phyloP scores from a whole-genome alignment of 768 basidiomycete genomes.

The Podaxis sp. region DNA sequence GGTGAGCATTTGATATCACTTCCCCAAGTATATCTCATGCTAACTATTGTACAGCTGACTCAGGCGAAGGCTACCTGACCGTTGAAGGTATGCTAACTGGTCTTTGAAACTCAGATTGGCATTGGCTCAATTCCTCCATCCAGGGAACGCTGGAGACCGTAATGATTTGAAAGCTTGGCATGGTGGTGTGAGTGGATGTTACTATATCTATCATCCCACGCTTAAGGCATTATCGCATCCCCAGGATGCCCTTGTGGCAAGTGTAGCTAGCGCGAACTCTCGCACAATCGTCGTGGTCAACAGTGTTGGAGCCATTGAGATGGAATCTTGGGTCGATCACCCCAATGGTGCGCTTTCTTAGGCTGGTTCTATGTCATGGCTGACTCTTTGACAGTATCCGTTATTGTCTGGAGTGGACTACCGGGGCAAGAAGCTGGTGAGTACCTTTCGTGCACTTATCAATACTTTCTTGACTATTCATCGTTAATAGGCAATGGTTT shows the following conservation, averaged over 20 bases:
- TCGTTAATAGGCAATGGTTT: constrained; percentile 44
- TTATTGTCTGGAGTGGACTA: constrained; percentile 43
- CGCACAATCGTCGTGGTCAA: constrained; percentile 67
- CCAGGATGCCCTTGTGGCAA: constrained; percentile 42
- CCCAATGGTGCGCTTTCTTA: constrained; percentile 34
- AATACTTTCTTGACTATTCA: neutral
- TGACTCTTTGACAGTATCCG: neutral
- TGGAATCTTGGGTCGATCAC: constrained; percentile 56
- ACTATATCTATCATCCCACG: neutral
- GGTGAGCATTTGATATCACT: constrained; percentile 18
- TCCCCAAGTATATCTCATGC: neutral
- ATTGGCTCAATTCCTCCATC: too few relatives aligned
- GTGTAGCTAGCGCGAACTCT: constrained; percentile 49
- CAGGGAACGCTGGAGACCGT: constrained; percentile 52
- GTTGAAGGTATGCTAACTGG: constrained; percentile 30
- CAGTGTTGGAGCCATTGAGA: constrained; percentile 54
- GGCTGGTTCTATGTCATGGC: neutral
- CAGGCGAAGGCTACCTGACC: constrained; percentile 40
- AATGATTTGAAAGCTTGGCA: constrained; percentile 50
- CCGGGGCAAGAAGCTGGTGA: constrained; percentile 62
- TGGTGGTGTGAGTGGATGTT: constrained; percentile 28
- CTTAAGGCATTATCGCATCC: neutral
- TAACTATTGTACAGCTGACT: constrained; percentile 25
- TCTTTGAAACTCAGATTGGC: neutral
- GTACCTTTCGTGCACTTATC: neutral